A percentile compares a stretch with the other conserved stretches of the same genome.
These are phyloP conservation scores for Cytidiella melzeri DNA, from an alignment of 768 basidiomycete species.

Conservation along the genomic window DNA sequence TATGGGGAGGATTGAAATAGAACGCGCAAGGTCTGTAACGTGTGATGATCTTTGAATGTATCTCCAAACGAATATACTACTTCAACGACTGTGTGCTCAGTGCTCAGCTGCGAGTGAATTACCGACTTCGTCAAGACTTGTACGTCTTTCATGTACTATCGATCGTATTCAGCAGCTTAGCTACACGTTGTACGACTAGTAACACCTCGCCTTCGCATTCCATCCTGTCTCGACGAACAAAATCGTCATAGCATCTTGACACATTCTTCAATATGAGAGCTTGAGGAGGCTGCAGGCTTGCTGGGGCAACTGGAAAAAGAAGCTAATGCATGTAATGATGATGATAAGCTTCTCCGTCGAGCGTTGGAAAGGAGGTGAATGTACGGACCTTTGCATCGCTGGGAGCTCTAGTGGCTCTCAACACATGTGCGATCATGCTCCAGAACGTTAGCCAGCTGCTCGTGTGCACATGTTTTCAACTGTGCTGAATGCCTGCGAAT, in stretches of 20 bases:
- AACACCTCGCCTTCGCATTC: constrained; percentile 9
- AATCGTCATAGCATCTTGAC: constrained; percentile 15
- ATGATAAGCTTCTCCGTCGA: neutral
- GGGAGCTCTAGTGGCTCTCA: too few species aligned
- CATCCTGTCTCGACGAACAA: constrained; percentile 11
- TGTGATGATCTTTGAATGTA: too few species aligned
- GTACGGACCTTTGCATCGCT: too few species aligned
- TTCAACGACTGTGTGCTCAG: too few species aligned
- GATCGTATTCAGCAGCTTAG: too few species aligned
- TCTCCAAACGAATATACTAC: too few species aligned
- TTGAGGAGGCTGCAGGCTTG: constrained; percentile 13
- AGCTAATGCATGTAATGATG: neutral
- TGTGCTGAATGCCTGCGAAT: neutral
- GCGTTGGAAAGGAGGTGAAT: too few species aligned
- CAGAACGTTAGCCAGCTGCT: constrained; percentile 26
- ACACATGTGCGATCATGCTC: constrained; percentile 21
- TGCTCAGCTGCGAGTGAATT: too few species aligned
- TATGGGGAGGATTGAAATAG: constrained; percentile 25
- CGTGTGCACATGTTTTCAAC: neutral
- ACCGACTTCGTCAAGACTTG: too few species aligned
- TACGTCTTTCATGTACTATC: too few species aligned
- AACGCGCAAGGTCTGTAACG: neutral
- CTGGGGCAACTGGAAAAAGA: constrained; percentile 14
- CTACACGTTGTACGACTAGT: neutral
- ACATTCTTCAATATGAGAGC: constrained; percentile 13